phyloP scores from a whole-genome alignment of 345 rosid species.

The Barbarea vulgaris region DNA sequence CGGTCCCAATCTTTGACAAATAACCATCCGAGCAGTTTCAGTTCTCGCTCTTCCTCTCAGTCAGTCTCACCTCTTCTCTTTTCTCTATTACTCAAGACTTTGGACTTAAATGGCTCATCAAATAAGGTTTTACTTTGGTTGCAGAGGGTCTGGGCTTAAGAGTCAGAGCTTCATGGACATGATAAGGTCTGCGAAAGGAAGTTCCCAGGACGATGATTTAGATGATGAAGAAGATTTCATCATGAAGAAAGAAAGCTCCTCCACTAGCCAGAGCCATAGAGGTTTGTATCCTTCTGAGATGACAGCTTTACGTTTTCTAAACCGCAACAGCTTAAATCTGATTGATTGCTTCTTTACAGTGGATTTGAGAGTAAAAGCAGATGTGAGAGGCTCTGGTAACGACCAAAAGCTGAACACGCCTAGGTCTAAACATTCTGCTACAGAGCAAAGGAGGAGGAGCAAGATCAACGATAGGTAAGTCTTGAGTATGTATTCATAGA shows the following conservation, averaged over 20 bases:
- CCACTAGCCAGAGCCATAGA: conserved; percentile 50
- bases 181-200: conserved; percentile 77
- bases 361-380: conserved; percentile 67
- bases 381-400: conserved; percentile 53
- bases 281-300: conserved; percentile 45
- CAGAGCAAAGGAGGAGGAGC: conserved; percentile 97
- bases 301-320: background rate
- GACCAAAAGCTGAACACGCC: conserved; percentile 90
- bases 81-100: background rate
- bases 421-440: conserved; percentile 97
- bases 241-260: conserved; percentile 71
- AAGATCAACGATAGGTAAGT: conserved; percentile 92
- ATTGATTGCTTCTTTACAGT: conserved; percentile 39
- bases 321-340: conserved; percentile 15
- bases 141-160: conserved; percentile 65
- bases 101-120: conserved; percentile 9
- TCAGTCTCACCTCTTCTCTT: conserved; percentile 45
- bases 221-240: conserved; percentile 75
- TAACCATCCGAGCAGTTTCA: conserved; percentile 61
- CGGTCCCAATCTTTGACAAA: conserved; percentile 61
- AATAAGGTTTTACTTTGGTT: conserved; percentile 6
- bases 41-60: conserved; percentile 74
- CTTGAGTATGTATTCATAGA: background rate
- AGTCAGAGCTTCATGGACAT: conserved; percentile 88
- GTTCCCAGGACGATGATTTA: conserved; percentile 61